phyloP scores from a whole-genome alignment of 495 filamentous ascomycete genomes.

The Lophium mytilinum region DNA sequence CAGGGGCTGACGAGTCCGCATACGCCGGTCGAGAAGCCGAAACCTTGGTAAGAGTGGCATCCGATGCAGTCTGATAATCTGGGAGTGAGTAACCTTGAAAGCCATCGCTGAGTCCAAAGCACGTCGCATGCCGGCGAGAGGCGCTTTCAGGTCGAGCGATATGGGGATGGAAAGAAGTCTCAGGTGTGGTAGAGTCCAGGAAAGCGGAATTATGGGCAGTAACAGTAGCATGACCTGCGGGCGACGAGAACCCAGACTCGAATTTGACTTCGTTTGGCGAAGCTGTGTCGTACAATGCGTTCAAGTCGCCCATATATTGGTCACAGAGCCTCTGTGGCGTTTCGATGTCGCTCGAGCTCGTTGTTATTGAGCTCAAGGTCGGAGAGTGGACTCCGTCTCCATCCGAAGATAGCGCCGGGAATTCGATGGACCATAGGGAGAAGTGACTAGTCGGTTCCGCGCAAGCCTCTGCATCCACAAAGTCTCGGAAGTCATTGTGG shows the following conservation, averaged over 20 bases:
- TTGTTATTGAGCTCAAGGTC: slow-evolving; percentile 21
- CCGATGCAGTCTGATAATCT: slow-evolving; percentile 8
- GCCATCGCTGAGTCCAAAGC: slow-evolving; percentile 7
- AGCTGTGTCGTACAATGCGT: no score
- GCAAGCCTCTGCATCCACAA: neutral
- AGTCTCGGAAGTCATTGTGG: neutral
- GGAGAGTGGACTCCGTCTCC: slow-evolving; percentile 16
- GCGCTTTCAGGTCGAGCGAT: slow-evolving; percentile 1
- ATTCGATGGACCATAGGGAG: slow-evolving; percentile 16
- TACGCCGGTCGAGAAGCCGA: neutral
- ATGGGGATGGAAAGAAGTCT: slow-evolving; percentile 9
- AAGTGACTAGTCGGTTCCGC: slow-evolving; percentile 12
- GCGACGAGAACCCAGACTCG: no score
- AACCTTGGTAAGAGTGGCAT: slow-evolving; percentile 13
- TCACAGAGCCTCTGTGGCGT: slow-evolving; percentile 9
- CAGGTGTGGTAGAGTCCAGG: slow-evolving; percentile 2
- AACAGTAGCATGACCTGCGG: neutral
- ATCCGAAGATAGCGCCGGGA: slow-evolving; percentile 5
- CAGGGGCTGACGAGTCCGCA: neutral
- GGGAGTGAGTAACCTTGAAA: slow-evolving; percentile 24
- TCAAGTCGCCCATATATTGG: neutral
- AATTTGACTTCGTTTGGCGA: no score
- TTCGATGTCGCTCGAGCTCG: slow-evolving; percentile 6
- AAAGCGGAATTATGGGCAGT: neutral
- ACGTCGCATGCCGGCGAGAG: slow-evolving; percentile 11